These are phyloP conservation scores for Austroboletus rostrupii DNA, from an alignment of 1,284 basidiomycete genomes.

Conservation along the genomic window DNA sequence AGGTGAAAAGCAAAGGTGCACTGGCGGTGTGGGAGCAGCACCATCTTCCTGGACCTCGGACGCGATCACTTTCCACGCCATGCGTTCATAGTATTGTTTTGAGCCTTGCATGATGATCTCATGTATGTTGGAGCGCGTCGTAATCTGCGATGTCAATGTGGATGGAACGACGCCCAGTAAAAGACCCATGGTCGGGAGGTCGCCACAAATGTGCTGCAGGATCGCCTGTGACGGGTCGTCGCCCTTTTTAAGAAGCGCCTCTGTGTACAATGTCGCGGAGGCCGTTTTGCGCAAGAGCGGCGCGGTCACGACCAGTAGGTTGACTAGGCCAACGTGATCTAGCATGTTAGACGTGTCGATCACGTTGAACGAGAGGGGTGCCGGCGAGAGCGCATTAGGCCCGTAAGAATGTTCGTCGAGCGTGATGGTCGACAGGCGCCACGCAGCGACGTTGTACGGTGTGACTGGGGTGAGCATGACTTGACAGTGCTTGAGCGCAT, in stretches of 20 bases:
- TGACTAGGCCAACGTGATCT: slow-evolving; percentile 47
- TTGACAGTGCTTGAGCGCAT: slow-evolving; percentile 24
- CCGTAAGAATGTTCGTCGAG: slow-evolving; percentile 36
- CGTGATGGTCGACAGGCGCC: slow-evolving; percentile 32
- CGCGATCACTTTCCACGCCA: slow-evolving; percentile 38
- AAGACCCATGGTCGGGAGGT: slow-evolving; percentile 37
- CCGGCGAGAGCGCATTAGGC: slow-evolving; percentile 11
- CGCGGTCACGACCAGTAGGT: slow-evolving; percentile 23
- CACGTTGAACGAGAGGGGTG: slow-evolving; percentile 43
- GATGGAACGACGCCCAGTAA: slow-evolving; percentile 42
- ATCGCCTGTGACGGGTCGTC: slow-evolving; percentile 26
- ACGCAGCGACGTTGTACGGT: slow-evolving; percentile 21
- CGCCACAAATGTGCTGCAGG: slow-evolving; percentile 32
- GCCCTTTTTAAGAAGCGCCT: not conserved
- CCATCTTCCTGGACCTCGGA: no score
- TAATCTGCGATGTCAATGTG: slow-evolving; percentile 39
- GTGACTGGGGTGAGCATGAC: slow-evolving; percentile 6
- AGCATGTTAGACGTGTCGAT: slow-evolving; percentile 53
- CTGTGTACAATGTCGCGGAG: slow-evolving; percentile 39
- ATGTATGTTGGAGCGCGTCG: slow-evolving; percentile 35
- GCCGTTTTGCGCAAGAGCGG: slow-evolving; percentile 35
- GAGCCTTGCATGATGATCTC: not conserved
- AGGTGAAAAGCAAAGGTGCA: slow-evolving; percentile 15
- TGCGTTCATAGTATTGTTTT: slow-evolving; percentile 39
- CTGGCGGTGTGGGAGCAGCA: not conserved